Evolutionary conservation across 768 basidiomycete species (phyloP).

Genomic region (Lyophyllum atratum): DNA sequence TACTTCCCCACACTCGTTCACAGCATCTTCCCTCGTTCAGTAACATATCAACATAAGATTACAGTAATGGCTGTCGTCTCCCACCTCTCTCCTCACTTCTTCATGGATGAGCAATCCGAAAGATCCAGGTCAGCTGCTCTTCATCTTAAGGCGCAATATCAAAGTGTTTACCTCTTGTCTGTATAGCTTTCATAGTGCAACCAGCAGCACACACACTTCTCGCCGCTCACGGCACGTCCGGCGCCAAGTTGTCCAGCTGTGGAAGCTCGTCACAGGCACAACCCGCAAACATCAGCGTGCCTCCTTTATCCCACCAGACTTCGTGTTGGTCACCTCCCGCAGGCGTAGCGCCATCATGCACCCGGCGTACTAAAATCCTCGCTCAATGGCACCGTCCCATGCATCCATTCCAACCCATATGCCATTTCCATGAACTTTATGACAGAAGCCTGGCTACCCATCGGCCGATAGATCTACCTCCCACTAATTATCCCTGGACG

Average conservation of each 20-base stretch:
- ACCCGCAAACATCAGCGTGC: slow-evolving; percentile 53
- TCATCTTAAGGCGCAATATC: background rate
- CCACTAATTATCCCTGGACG: too few species aligned
- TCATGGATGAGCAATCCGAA: slow-evolving; percentile 23
- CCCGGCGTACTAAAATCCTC: background rate
- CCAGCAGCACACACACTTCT: slow-evolving; percentile 17
- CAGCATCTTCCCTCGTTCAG: background rate
- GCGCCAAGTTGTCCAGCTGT: slow-evolving; percentile 58
- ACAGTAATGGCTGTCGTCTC: slow-evolving; percentile 24
- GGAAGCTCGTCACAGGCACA: slow-evolving; percentile 61
- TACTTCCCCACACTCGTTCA: slow-evolving; percentile 6
- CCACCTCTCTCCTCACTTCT: slow-evolving; percentile 26
- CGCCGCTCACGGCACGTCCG: slow-evolving; percentile 51
- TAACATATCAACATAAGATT: slow-evolving; percentile 5
- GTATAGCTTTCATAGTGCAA: slow-evolving; percentile 6
- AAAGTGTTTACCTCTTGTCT: background rate
- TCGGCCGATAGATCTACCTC: too few species aligned
- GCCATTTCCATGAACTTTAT: too few species aligned
- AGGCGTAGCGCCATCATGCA: slow-evolving; percentile 51
- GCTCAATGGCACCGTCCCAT: too few species aligned
- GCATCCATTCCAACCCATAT: too few species aligned
- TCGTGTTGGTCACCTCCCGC: slow-evolving; percentile 59
- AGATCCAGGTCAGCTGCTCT: slow-evolving; percentile 5
- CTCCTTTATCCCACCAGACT: slow-evolving; percentile 59
- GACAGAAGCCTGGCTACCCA: background rate